Base-by-base conservation (phyloP, 2,329 filamentous ascomycete genomes). In the Nemania serpens region DNA sequence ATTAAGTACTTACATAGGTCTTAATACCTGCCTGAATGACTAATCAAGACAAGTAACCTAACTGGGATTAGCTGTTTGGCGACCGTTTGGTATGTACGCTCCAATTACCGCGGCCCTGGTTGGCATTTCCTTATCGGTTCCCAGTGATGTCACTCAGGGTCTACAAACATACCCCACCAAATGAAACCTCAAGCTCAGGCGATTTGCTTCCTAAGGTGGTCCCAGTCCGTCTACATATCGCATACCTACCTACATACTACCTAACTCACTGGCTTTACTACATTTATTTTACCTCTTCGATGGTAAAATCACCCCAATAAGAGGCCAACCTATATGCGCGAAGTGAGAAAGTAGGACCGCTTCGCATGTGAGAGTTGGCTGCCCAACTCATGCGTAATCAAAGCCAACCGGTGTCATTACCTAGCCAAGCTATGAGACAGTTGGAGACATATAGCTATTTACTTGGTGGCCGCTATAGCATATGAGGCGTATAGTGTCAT, bases 91-190 rank as follows among this genome's bases (percentile, higher is more conserved):
- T 29, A 29, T 29, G 25, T 29, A 7, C 25, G 7, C 25, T 7
- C 25, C 25, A 29, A 29, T n/a, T n/a, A n/a, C n/a, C n/a, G n/a
- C n/a, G 25, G 15, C 20, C 29, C 46, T 6, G n/a, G 6, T 34
- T 34, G 29, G 9, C 20, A 15, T 34, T 49, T 46, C 20, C 59
- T 62, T 54, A 63, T 61, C 61, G 50, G 22, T 29, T 29, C 36
- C 33, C 43, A 53, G 46, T 56, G 52, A 60, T 60, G 60, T 63
- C 60, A 60, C 56, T 63, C 56, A 56, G 53, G 42, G 42, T 60
- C 22, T 52, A 52, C 48, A 43, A 42, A 59, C 20, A n/a, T 41
- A 53, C 59, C 56, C 60, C 60, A 62, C 56, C 47, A 45, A 49
- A 59, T 34, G 59, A 34, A 45, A 63, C 56, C 51, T 55, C 53